Evolutionary conservation across 129 eudicot species (phyloP).

Genomic region (Oenanthe sinensis): DNA sequence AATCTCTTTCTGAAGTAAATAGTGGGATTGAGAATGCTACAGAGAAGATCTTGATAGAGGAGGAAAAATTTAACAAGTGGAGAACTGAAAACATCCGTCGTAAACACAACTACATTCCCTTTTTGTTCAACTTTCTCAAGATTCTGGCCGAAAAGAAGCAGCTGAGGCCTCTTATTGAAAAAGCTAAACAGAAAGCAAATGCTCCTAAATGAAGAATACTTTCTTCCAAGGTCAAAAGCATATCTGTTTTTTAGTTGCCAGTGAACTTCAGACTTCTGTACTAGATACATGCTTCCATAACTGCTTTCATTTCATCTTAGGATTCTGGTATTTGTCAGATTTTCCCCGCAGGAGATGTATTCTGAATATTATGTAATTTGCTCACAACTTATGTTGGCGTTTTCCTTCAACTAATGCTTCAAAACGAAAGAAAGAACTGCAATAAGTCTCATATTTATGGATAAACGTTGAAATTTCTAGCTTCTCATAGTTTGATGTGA

Average conservation of each 20-base stretch:
- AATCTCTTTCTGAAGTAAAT: constrained; percentile 60
- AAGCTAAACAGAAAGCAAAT: constrained; percentile 78
- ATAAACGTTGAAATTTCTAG: neutral
- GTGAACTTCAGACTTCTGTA: neutral
- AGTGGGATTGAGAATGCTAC: constrained; percentile 76
- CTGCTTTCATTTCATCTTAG: neutral
- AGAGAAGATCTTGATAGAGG: constrained; percentile 88
- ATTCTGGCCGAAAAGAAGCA: constrained; percentile 98
- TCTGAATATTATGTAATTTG: neutral
- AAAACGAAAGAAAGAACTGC: neutral
- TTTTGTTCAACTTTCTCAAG: constrained; percentile 89
- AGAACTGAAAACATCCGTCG: constrained; percentile 80
- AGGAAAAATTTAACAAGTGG: constrained; percentile 96
- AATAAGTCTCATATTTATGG: neutral
- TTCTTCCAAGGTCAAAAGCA: neutral
- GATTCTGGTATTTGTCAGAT: constrained; percentile 9
- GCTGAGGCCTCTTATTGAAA: constrained; percentile 87
- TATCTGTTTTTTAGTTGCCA: neutral
- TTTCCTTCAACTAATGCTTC: neutral
- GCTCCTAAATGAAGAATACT: constrained; percentile 25
- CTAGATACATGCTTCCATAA: neutral
- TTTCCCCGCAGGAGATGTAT: neutral
- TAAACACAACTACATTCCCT: constrained; percentile 88
- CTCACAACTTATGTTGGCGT: neutral
- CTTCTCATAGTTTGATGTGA: neutral